Evolutionary conservation across 1,284 basidiomycete genomes (phyloP).

Genomic region (Ganoderma multipileum): DNA sequence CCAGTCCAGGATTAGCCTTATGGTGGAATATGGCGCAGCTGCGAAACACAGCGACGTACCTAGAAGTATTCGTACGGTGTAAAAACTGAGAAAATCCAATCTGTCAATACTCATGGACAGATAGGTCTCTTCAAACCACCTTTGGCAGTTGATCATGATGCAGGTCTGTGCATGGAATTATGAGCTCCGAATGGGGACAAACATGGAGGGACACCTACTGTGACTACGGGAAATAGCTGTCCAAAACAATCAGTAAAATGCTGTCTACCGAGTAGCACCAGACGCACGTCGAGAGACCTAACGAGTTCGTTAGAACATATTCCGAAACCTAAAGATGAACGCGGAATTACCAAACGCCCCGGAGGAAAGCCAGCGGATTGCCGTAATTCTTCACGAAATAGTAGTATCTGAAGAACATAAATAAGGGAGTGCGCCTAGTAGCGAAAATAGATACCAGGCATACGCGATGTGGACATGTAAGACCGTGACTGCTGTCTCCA

Average conservation of each 20-base stretch:
- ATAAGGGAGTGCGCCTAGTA: background rate
- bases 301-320: background rate
- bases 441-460: background rate
- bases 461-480: background rate
- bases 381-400: constrained; percentile 6
- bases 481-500: background rate
- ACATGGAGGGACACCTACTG: background rate
- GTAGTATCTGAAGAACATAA: background rate
- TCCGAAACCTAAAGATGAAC: background rate
- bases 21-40: no score
- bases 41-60: background rate
- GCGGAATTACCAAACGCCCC: background rate
- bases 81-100: background rate
- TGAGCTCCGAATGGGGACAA: background rate
- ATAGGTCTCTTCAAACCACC: background rate
- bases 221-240: background rate
- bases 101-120: background rate
- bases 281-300: background rate
- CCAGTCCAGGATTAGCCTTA: no score
- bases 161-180: background rate
- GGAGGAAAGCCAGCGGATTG: background rate
- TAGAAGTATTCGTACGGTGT: background rate
- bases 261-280: background rate
- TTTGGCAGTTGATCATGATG: constrained; percentile 7
- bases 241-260: background rate